These are phyloP conservation scores for Penicillium paneum DNA, from an alignment of 2,329 filamentous ascomycete species.

Conservation along the genomic window DNA sequence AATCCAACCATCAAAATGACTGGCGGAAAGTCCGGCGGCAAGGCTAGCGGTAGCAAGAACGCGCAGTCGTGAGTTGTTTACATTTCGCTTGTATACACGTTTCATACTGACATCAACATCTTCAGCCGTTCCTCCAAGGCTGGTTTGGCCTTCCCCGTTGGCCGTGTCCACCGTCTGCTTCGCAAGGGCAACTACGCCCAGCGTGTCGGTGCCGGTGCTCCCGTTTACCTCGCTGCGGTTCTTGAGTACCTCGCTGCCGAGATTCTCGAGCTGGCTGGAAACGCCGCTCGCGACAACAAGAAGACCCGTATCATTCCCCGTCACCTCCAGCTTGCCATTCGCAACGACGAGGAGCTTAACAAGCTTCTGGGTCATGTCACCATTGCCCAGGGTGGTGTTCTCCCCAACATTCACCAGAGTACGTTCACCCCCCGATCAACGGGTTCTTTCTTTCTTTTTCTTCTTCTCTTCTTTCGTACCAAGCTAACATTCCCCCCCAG, in stretches of 20 bases:
- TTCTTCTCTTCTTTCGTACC: constrained; percentile 8
- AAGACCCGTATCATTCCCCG: constrained; percentile 99
- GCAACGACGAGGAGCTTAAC: constrained; percentile 99
- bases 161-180: constrained; percentile 98
- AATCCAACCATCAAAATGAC: constrained; percentile 79
- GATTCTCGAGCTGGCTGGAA: constrained; percentile 97
- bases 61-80: constrained; percentile 83
- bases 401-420: constrained; percentile 98
- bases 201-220: constrained; percentile 96
- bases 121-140: constrained; percentile 95
- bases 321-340: constrained; percentile 97
- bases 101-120: constrained; percentile 41
- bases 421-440: constrained; percentile 43
- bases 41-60: constrained; percentile 98
- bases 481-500: constrained; percentile 52
- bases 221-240: constrained; percentile 94
- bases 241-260: constrained; percentile 98
- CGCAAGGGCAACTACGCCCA: constrained; percentile 99
- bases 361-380: constrained; percentile 95
- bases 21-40: constrained; percentile 99
- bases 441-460: too few species aligned
- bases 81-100: constrained; percentile 8
- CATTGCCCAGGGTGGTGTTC: constrained; percentile 94
- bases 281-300: constrained; percentile 99
- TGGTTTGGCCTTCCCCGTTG: constrained; percentile 96